These are phyloP conservation scores for Cytospora chrysosperma DNA, from an alignment of 2,329 filamentous ascomycete species.

Conservation along the genomic window DNA sequence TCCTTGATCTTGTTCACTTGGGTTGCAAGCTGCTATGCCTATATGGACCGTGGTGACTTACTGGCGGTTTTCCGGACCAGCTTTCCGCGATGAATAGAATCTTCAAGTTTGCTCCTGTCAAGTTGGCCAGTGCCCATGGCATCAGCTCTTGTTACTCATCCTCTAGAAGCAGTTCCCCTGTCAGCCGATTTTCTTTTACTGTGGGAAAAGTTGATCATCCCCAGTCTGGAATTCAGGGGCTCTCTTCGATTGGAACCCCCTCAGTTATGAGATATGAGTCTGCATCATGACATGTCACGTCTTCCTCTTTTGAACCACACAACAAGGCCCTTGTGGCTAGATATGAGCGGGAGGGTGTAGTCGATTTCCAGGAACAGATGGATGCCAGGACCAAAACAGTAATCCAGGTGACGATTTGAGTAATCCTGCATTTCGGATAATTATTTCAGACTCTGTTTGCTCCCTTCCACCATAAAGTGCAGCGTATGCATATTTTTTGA, in stretches of 20 bases:
- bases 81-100: neutral
- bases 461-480: neutral
- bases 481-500: neutral
- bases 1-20: neutral
- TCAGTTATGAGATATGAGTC: constrained; percentile 3
- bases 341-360: neutral
- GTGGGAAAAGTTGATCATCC: neutral
- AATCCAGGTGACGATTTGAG: neutral
- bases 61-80: neutral
- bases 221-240: neutral
- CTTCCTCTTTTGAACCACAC: neutral
- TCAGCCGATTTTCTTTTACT: neutral
- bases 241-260: neutral
- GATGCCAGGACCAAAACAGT: neutral
- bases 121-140: neutral
- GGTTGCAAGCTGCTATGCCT: neutral
- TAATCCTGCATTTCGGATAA: neutral
- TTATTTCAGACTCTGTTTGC: neutral
- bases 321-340: constrained; percentile 15
- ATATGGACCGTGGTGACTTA: neutral
- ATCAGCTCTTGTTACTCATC: neutral
- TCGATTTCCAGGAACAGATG: neutral
- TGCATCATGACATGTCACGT: neutral
- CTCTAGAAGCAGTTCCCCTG: neutral
- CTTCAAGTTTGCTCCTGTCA: neutral